Evolutionary conservation across 108 stramenopile genomes (phyloP).

Genomic region (Pseudonitzschia multiseries): DNA sequence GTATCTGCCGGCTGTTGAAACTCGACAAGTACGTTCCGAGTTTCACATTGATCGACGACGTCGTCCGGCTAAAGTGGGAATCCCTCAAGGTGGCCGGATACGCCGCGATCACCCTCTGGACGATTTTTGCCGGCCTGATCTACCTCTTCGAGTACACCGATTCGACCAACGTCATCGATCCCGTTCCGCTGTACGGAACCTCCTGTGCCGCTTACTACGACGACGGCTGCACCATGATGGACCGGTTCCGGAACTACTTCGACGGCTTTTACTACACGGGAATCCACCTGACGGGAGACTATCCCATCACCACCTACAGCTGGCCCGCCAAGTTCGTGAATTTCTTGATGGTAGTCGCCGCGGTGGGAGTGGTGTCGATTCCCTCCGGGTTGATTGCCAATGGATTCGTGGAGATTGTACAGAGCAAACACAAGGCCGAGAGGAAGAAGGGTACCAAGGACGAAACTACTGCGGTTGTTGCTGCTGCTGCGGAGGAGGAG

Average conservation of each 20-base stretch:
- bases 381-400: constrained; percentile 86
- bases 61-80: constrained; percentile 72
- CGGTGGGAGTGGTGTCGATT: constrained; percentile 88
- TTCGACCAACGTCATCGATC: constrained; percentile 60
- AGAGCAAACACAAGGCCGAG: constrained; percentile 61
- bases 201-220: too few species aligned
- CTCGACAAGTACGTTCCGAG: constrained; percentile 90
- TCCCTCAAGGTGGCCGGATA: constrained; percentile 66
- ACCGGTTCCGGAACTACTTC: constrained; percentile 69
- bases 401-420: constrained; percentile 86
- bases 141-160: constrained; percentile 83
- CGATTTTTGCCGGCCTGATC: constrained; percentile 74
- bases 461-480: constrained; percentile 5
- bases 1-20: constrained; percentile 84
- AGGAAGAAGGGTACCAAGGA: not conserved
- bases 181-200: constrained; percentile 68
- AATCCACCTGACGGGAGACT: constrained; percentile 43
- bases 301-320: constrained; percentile 71
- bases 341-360: constrained; percentile 86
- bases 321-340: constrained; percentile 62
- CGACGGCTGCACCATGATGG: constrained; percentile 68
- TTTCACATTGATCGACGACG: constrained; percentile 86
- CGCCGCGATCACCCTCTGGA: constrained; percentile 80
- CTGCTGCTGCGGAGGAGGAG: not conserved
- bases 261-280: constrained; percentile 65